These are phyloP conservation scores for Eragrostis tef DNA, from an alignment of 202 grass and related monocot species.

Conservation along the genomic window DNA sequence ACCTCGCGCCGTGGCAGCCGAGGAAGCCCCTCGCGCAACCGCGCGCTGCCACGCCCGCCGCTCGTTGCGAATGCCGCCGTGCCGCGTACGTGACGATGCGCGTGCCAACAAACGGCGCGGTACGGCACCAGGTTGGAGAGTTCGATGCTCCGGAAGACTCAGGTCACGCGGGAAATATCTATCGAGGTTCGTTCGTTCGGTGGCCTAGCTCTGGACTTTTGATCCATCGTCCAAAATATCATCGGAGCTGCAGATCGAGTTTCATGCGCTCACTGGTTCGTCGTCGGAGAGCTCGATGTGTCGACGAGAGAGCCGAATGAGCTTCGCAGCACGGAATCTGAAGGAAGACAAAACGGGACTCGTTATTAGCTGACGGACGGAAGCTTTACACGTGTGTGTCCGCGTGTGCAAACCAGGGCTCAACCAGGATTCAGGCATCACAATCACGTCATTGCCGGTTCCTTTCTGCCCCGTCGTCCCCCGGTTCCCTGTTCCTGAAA, in stretches of 20 bases:
- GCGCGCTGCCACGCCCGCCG: not conserved
- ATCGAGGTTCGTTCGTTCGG: not conserved
- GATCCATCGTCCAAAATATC: constrained; percentile 1
- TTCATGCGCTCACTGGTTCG: not conserved
- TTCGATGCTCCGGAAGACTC: not conserved
- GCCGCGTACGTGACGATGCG: not conserved
- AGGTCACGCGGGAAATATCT: not conserved
- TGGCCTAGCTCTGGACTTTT: no score
- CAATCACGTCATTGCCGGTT: not conserved
- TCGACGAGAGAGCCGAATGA: not conserved
- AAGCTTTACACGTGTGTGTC: not conserved
- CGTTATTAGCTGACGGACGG: no score
- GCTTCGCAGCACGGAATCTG: no score
- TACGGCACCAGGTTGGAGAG: not conserved
- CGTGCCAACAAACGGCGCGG: not conserved
- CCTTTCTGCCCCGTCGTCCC: not conserved
- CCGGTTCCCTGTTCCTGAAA: not conserved
- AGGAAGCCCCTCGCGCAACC: not conserved
- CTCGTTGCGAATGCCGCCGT: not conserved
- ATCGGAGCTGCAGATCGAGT: no score
- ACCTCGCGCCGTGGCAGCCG: constrained; percentile 4
- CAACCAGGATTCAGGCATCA: not conserved
- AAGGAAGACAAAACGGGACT: no score
- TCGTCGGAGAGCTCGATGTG: not conserved
- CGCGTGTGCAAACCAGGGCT: not conserved